Evolutionary conservation across 306 rosid genomes (phyloP), one percentile per base, ranked within the genome.

Genomic region (Sindora glabra): DNA sequence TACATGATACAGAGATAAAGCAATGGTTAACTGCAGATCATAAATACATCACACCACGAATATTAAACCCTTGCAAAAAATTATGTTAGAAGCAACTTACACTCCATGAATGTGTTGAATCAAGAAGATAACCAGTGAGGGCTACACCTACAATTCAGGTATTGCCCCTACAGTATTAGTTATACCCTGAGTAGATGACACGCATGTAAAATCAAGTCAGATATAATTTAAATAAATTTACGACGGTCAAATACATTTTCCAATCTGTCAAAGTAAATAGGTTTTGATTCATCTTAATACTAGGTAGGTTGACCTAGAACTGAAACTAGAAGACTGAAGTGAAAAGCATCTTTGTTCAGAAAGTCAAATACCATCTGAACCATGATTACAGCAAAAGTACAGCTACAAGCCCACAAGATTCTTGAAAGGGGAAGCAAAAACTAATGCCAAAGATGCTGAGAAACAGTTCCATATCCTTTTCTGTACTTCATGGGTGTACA

Each of bases 71-170:
- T 38, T 56, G 58, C 8, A 34, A 14, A 34, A 14, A 21, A 29
- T 45, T 5, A 38, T 33, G 40, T 36, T 67, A 18, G 27, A 8
- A 61, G 46, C 36, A 57, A 84, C 99, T 84, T 82, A 94, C 97
- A 73, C 95, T 82, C 99, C 99, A 92, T 39, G 99, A 92, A 84
- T 94, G 95, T 72, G 99, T 94, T 71, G 38, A 68, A 72, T 94
- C 99, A 57, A 94, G 92, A 75, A 89, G 94, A 66, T 83, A 86
- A 41, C 95, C 99, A 1, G 99, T 83, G 80, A 89, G 95, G 19
- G 94, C 95, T 54, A 92, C 94, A 19, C 97, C 97, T 50, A 92
- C 82, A 27, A 89, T 89, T 66, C 97, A 48, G 97, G 99, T 58
- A 89, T 58, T 2, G 99, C 97, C 65, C 95, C 99, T 44, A 89